A percentile compares a stretch with the other conserved stretches of the same genome.
phyloP scores from a whole-genome alignment of 805 yeast species.

The Candida golubevii region DNA sequence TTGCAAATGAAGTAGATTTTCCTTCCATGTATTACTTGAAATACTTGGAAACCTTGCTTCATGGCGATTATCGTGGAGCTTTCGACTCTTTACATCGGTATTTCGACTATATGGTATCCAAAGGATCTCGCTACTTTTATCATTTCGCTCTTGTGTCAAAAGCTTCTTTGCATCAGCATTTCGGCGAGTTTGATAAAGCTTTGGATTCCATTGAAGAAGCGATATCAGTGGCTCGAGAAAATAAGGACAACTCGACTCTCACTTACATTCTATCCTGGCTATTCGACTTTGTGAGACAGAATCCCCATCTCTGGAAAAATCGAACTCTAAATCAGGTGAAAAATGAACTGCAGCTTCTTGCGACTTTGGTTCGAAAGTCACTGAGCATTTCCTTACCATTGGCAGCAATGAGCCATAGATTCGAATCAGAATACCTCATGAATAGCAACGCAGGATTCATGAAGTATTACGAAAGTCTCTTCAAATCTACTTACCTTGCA shows the following conservation, averaged over 20 bases:
- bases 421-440: constrained; percentile 55
- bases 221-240: constrained; percentile 80
- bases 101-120: constrained; percentile 76
- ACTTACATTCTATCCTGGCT: constrained; percentile 73
- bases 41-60: constrained; percentile 55
- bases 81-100: constrained; percentile 48
- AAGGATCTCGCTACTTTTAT: constrained; percentile 57
- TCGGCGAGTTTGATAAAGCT: constrained; percentile 65
- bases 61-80: constrained; percentile 59
- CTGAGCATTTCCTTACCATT: constrained; percentile 44
- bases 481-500: constrained; percentile 53
- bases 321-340: constrained; percentile 45
- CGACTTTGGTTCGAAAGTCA: constrained; percentile 54
- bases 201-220: constrained; percentile 82
- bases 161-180: constrained; percentile 67
- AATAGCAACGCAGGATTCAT: constrained; percentile 46
- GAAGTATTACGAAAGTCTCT: constrained; percentile 49
- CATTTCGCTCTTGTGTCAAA: constrained; percentile 73
- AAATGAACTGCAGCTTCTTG: constrained; percentile 62
- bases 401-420: constrained; percentile 61
- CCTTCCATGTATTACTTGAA: constrained; percentile 47
- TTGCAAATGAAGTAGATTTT: constrained; percentile 13
- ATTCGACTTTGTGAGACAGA: constrained; percentile 60
- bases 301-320: constrained; percentile 51
- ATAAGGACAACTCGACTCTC: constrained; percentile 67